Percentiles rank a stretch among this genome's conserved stretches.
These are phyloP conservation scores for Lantana camara DNA, from an alignment of 257 asterid species.

Conservation along the genomic window DNA sequence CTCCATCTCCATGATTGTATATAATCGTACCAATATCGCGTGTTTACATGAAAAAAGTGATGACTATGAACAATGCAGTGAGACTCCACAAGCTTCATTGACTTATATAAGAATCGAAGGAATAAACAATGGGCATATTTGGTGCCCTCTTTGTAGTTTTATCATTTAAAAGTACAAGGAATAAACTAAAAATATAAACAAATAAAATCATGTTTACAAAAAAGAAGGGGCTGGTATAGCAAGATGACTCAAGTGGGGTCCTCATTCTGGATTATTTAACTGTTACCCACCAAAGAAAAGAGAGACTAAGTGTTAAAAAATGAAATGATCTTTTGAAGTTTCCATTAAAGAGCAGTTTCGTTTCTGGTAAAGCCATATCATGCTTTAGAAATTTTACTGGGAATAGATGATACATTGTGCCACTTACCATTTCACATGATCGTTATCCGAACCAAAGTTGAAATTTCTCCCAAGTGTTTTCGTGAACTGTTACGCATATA, in stretches of 20 bases:
- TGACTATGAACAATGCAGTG: not conserved
- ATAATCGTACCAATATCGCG: not conserved
- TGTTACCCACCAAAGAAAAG: slow-evolving; percentile 35
- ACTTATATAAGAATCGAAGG: slow-evolving; percentile 42
- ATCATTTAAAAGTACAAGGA: slow-evolving; percentile 42
- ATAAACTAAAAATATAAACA: not conserved
- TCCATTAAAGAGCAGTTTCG: slow-evolving; percentile 22
- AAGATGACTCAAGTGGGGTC: slow-evolving; percentile 34
- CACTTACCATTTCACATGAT: slow-evolving; percentile 25
- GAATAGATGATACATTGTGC: slow-evolving; percentile 39
- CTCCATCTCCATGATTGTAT: slow-evolving; percentile 37
- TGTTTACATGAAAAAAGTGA: slow-evolving; percentile 1
- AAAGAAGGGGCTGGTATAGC: slow-evolving; percentile 36
- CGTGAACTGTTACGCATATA: slow-evolving; percentile 36
- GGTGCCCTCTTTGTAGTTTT: slow-evolving; percentile 35
- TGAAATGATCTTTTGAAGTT: slow-evolving; percentile 12
- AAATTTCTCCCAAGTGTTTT: slow-evolving; percentile 24
- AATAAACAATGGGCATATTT: slow-evolving; percentile 29
- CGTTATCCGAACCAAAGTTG: slow-evolving; percentile 34
- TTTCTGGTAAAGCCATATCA: slow-evolving; percentile 24
- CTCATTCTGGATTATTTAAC: slow-evolving; percentile 19
- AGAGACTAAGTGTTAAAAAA: slow-evolving; percentile 7
- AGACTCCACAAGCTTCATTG: slow-evolving; percentile 18
- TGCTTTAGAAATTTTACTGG: slow-evolving; percentile 30
- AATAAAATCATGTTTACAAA: not conserved